Base-by-base conservation (phyloP, 768 basidiomycete genomes). In the Boletus pseudo-olivaceus region DNA sequence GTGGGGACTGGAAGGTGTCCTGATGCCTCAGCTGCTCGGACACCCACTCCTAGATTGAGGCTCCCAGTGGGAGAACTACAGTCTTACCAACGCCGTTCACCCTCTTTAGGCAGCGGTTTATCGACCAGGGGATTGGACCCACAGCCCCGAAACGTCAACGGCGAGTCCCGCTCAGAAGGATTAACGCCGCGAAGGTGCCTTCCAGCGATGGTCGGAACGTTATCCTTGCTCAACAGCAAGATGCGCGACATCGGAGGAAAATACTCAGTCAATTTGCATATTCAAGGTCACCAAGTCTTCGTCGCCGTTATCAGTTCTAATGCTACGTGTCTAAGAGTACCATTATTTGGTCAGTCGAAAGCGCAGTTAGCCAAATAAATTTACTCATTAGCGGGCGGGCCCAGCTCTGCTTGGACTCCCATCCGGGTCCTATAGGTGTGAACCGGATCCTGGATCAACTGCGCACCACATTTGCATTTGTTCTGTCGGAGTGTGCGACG, bases 161-260 rank as follows among this genome's bases (percentile, higher is more conserved):
- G 19, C 4, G 23, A 15, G 7, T 58, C 45, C 10, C 12, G n/a
- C n/a, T n/a, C n/a, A n/a, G n/a, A n/a, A 43, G 15, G 47, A 49
- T n/a, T n/a, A 51, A 51, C 27, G 15, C 35, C 44, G 20, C 42
- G 45, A 33, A 55, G 17, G n/a, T 62, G 35, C 19, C 48, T 37
- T 42, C 53, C 54, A 4, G 48, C 17, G 43, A 38, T 47, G 8
- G 32, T 39, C 20, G 41, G 7, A 5, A 49, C 33, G 19, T 17
- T 23, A 10, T 50, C 44, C n/a, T 50, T 54, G n/a, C 19, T 52
- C 53, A 12, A n/a, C n/a, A n/a, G n/a, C n/a, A 41, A 40, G 49
- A 17, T 39, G 6, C 29, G 53, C 0, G 37, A 50, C 14, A 12
- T 34, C 30, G 53, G 38, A 59, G 26, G 2, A 47, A 55, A 20